Conservation (phyloP, 306 rosid genomes). For the Nissolia schottii region DNA sequence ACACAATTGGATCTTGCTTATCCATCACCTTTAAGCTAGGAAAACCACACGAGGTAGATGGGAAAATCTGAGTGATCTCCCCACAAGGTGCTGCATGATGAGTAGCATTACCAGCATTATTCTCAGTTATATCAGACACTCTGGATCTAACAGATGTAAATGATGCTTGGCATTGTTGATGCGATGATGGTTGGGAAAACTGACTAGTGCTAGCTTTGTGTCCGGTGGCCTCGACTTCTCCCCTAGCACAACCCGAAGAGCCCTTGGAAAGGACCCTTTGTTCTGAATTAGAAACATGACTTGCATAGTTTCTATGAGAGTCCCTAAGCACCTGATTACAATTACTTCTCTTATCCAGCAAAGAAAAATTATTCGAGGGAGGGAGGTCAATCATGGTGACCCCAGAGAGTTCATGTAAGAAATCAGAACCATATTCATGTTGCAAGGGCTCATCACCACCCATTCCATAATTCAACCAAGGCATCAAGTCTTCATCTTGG, state of each 20-base stretch:
- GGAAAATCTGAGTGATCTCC: constrained; percentile 36
- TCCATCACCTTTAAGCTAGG: constrained; percentile 32
- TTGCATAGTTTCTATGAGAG: constrained; percentile 26
- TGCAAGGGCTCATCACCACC: constrained; percentile 57
- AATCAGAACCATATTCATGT: constrained; percentile 50
- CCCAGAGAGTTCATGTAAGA: constrained; percentile 56
- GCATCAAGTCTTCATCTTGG: constrained; percentile 52
- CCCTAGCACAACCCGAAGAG: constrained; percentile 25
- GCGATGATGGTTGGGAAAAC: constrained; percentile 26
- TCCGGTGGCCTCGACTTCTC: constrained; percentile 28
- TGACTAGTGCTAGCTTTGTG: constrained; percentile 31
- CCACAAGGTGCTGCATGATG: constrained; percentile 22
- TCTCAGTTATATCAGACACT: constrained; percentile 32
- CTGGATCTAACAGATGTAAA: constrained; percentile 43
- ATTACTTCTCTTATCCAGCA: constrained; percentile 37
- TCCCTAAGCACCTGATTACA: constrained; percentile 40
- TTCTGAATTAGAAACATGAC: constrained; percentile 32
- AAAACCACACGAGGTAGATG: constrained; percentile 35
- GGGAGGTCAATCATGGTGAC: constrained; percentile 46
- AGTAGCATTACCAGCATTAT: constrained; percentile 29
- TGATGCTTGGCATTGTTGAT: constrained; percentile 33
- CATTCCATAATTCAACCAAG: constrained; percentile 65
- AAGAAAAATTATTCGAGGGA: constrained; percentile 26
- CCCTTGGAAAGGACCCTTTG: constrained; percentile 38
- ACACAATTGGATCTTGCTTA: constrained; percentile 36